Percentiles rank a stretch among this genome's conserved stretches.
Conservation (phyloP, 1,139 yeast genomes). For the Ogataea hybrid region DNA sequence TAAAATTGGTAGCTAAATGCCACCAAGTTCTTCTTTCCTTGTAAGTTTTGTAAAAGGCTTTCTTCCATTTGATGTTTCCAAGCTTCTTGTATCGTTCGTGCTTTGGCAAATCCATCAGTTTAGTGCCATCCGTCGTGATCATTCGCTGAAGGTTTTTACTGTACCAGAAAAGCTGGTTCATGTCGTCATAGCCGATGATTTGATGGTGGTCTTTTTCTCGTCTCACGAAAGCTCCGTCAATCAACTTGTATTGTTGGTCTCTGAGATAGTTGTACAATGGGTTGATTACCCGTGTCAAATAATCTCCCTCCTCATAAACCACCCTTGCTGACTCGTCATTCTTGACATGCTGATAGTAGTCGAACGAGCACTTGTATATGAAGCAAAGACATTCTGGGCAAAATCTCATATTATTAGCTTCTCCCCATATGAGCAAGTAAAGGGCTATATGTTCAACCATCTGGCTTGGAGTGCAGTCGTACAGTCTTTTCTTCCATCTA, state of each 20-base stretch:
- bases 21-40: slow-evolving; percentile 75
- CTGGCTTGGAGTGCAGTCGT: slow-evolving; percentile 64
- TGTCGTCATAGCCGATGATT: slow-evolving; percentile 82
- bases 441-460: slow-evolving; percentile 89
- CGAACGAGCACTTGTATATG: slow-evolving; percentile 90
- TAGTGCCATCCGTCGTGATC: slow-evolving; percentile 36
- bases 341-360: slow-evolving; percentile 48
- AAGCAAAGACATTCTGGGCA: slow-evolving; percentile 91
- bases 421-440: slow-evolving; percentile 95
- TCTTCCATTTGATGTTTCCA: slow-evolving; percentile 57
- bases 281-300: slow-evolving; percentile 40
- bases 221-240: slow-evolving; percentile 43
- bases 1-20: slow-evolving; percentile 73
- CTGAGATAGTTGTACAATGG: slow-evolving; percentile 45
- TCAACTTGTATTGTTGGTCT: slow-evolving; percentile 41
- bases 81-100: slow-evolving; percentile 47
- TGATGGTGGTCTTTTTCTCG: slow-evolving; percentile 65
- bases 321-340: slow-evolving; percentile 16
- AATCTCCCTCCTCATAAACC: slow-evolving; percentile 30
- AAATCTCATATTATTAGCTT: slow-evolving; percentile 95
- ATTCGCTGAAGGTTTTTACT: slow-evolving; percentile 57
- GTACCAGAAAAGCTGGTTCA: slow-evolving; percentile 85
- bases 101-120: slow-evolving; percentile 44
- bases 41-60: slow-evolving; percentile 69
- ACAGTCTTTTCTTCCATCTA: slow-evolving; percentile 83